Conservation (phyloP, 2,329 filamentous ascomycete species). For the Thielaviopsis euricoi region DNA sequence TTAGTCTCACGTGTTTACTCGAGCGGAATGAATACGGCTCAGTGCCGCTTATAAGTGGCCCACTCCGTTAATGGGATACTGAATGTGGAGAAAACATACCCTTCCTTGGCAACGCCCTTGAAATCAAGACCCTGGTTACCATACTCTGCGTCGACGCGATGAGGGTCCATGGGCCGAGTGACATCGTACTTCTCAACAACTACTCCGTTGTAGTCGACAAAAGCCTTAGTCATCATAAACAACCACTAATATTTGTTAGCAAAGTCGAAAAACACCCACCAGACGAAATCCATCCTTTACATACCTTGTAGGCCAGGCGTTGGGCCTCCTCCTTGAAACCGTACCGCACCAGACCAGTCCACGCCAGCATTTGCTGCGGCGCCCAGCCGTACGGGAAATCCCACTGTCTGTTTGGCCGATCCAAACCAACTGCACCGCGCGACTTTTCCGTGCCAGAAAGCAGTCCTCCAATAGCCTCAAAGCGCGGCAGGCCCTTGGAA, state of each 20-base stretch:
- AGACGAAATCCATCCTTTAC: neutral
- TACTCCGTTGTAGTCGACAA: conserved; percentile 95
- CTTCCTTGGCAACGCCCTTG: conserved; percentile 88
- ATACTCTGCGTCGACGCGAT: conserved; percentile 91
- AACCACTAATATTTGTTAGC: conserved; percentile 42
- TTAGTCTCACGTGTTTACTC: neutral
- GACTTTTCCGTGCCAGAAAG: conserved; percentile 82
- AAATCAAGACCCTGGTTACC: conserved; percentile 93
- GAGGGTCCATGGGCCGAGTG: conserved; percentile 73
- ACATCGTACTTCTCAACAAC: conserved; percentile 99
- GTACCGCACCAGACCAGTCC: conserved; percentile 83
- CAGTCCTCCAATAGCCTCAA: conserved; percentile 77
- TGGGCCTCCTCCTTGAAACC: conserved; percentile 84
- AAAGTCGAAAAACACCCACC: neutral
- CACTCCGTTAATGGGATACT: neutral
- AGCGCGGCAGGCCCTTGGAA: conserved; percentile 62
- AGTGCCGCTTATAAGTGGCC: neutral
- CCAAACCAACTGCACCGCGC: conserved; percentile 60
- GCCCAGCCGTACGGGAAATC: conserved; percentile 98
- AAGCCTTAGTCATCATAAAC: conserved; percentile 96
- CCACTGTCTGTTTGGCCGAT: conserved; percentile 91
- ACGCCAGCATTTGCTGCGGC: conserved; percentile 94
- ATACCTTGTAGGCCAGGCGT: conserved; percentile 62
- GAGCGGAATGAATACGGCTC: neutral
- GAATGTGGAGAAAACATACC: conserved; percentile 41